A percentile compares a stretch with the other conserved stretches of the same genome.
Evolutionary conservation across 1,284 basidiomycete species (phyloP).

Genomic region (Dichomitus squalens): DNA sequence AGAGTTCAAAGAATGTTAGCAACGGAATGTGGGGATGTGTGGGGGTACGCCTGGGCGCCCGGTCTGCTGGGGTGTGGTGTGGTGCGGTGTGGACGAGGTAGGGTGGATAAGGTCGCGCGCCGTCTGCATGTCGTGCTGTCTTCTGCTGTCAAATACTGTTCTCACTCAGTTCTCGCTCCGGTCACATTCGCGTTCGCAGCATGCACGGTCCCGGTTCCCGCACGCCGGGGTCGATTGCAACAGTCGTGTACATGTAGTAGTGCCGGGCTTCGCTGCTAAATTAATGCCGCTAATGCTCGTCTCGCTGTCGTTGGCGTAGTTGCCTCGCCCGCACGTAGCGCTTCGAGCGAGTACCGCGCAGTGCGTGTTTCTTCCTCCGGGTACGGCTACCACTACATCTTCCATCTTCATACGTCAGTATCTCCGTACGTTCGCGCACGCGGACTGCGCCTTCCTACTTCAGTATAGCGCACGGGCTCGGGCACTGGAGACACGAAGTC

Average conservation of each 20-base stretch:
- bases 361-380: too few relatives aligned
- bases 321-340: background rate
- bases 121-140: background rate
- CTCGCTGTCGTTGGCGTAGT: background rate
- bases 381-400: too few relatives aligned
- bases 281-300: constrained; percentile 23
- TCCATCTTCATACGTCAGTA: too few relatives aligned
- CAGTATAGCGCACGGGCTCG: too few relatives aligned
- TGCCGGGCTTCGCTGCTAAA: constrained; percentile 23
- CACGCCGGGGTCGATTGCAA: constrained; percentile 4
- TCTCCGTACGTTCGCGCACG: too few relatives aligned
- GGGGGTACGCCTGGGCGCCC: background rate
- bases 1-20: background rate
- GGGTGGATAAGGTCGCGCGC: constrained; percentile 1
- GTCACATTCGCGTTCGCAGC: constrained; percentile 5
- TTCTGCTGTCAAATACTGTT: too few relatives aligned
- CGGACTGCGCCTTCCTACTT: too few relatives aligned
- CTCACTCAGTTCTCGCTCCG: too few relatives aligned
- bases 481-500: too few relatives aligned
- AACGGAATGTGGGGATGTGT: background rate
- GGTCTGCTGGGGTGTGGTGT: background rate
- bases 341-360: too few relatives aligned
- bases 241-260: constrained; percentile 25
- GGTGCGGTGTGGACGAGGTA: too few relatives aligned
- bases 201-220: constrained; percentile 4